These are phyloP conservation scores for Chernovozyma aurita DNA, from an alignment of 1,139 yeast species.

Conservation along the genomic window DNA sequence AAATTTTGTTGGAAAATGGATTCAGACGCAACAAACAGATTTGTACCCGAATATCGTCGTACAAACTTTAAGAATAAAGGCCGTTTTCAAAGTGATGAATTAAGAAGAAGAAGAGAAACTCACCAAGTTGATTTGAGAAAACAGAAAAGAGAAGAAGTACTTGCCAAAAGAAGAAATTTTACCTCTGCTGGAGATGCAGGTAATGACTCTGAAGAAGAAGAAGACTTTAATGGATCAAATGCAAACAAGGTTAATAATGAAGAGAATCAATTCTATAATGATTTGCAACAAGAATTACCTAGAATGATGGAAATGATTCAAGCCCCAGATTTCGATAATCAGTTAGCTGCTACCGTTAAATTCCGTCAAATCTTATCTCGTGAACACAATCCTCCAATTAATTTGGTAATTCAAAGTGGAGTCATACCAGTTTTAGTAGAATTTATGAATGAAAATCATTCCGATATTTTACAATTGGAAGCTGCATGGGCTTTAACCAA, in stretches of 20 bases:
- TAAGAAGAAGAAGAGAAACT: constrained; percentile 95
- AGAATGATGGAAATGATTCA: constrained; percentile 78
- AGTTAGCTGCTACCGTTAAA: constrained; percentile 84
- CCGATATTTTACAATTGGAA: constrained; percentile 88
- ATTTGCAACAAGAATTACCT: constrained; percentile 76
- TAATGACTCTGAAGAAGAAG: constrained; percentile 43
- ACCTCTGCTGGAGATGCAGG: constrained; percentile 25
- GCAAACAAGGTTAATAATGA: constrained; percentile 20
- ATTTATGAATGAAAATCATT: constrained; percentile 74
- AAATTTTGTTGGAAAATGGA: too few species aligned
- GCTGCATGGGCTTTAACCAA: constrained; percentile 99
- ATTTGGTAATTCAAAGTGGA: constrained; percentile 86
- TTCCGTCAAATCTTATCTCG: constrained; percentile 91
- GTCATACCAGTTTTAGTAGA: constrained; percentile 88
- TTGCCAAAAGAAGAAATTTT: constrained; percentile 88
- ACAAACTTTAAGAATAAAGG: constrained; percentile 94
- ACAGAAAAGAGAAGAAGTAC: constrained; percentile 92
- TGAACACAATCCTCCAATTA: constrained; percentile 97
- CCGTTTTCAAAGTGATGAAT: constrained; percentile 90
- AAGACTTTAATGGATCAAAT: constrained; percentile 20
- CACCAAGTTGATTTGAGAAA: constrained; percentile 96
- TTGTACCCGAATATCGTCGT: constrained; percentile 96
- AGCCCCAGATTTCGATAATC: constrained; percentile 74
- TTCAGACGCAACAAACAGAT: constrained; percentile 75
- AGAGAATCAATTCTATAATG: constrained; percentile 49